Base-by-base conservation (phyloP, 345 rosid species). In the Eucalyptus tenuipes region DNA sequence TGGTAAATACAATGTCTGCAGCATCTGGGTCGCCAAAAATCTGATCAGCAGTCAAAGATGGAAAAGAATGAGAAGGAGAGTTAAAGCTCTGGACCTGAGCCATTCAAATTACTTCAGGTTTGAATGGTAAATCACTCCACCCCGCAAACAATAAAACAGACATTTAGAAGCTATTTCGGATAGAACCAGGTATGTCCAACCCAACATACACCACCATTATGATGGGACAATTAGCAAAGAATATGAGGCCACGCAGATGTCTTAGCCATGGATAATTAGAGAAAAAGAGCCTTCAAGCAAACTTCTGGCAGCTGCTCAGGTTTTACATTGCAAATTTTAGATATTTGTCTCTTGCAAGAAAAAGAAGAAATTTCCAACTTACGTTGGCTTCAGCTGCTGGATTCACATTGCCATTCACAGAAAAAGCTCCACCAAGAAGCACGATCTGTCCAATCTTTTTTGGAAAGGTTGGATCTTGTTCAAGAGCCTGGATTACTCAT, bases 371-470 rank as follows among this genome's bases (percentile, higher is more conserved):
- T 27, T 86, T 49, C 44, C 88, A 93, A 90, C 93, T 93, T 90
- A 96, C 98, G 90, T 98, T 98, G 87, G 99, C 99, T 91, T 98
- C 99, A 6, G 99, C 93, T 68, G 99, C 99, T 86, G 99, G 99
- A 92, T 98, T 98, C 71, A 95, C 99, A 90, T 96, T 98, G 86
- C 99, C 99, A 80, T 98, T 97, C 84, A 98, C 99, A 27, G 95
- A 91, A 88, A 97, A 98, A 86, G 99, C 96, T 89, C 99, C 99
- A 80, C 99, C 99, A 88, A 96, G 98, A 91, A 98, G 92, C 93
- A 95, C 96, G 93, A 97, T 94, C 91, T 97, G 97, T 75, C 96
- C 94, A 55, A 97, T 87, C 47, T 96, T 98, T 89, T 93, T 94
- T 2, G 91, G 87, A 91, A 98, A 98, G 49, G 93, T 93, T 81